Evolutionary conservation across 805 yeast species (phyloP), one percentile per base, ranked within the genome.

Genomic region (Kuraishia hungarica): DNA sequence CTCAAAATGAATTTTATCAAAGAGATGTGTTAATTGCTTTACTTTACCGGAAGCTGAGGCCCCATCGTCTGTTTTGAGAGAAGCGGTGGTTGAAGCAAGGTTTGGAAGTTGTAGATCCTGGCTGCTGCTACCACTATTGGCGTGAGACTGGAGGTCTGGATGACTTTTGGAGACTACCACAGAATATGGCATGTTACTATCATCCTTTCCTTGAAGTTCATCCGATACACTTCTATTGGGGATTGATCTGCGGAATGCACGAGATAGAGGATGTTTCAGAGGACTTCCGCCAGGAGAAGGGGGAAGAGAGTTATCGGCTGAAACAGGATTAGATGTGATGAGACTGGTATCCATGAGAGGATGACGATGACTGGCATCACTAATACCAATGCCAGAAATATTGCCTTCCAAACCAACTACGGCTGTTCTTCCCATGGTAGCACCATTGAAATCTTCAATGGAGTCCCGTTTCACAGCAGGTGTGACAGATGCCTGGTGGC

Each of bases 1-100:
- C 61, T 87, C 94, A 59, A 89, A 82, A 62, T 89, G 93, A 69
- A 86, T 81, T 55, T 83, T 83, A 65, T 87, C 87, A 71, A 83
- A 84, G 64, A 81, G 83, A 56, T 72, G 81, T 0, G 92, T 86
- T 54, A 88, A 65, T 58, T 84, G 82, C 55, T 82, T 78, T 0
- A 88, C 96, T 57, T 78, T 80, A 6, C 76, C 69, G 24, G 43
- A 35, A 15, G 43, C 43, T 2, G 43, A 15, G 11, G n/a, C 29
- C 29, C 8, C n/a, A 35, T 10, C 43, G 17, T 35, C 43, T 35
- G 43, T 3, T 13, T 35, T 10, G 3, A 13, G 43, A 3, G 43
- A 6, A 35, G 17, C 4, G 43, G 15, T 35, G 3, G 43, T 35
- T n/a, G n/a, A n/a, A n/a, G n/a, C n/a, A 15, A 17, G 4, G 43